Base-by-base conservation (phyloP, 805 yeast genomes). In the Ogataea siamensis region DNA sequence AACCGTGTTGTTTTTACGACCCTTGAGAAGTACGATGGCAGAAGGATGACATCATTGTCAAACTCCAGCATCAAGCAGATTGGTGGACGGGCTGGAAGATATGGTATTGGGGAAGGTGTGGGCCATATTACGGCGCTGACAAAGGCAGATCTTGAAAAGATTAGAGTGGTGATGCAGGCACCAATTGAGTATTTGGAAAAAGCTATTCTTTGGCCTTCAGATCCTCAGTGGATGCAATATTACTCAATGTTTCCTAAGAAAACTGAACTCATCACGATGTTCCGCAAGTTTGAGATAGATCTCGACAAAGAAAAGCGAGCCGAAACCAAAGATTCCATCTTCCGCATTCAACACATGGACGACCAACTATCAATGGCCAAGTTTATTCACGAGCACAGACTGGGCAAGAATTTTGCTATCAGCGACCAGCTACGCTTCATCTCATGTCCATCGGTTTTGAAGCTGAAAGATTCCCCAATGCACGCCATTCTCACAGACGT, bases 61-160 rank as follows among this genome's bases (percentile, higher is more conserved):
- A 62, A 73, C 4, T 83, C 96, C 0, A 79, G 80, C 39, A 73
- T 83, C 19, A 89, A 88, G 58, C 99, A 93, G 58, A 91, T 93
- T 44, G 97, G 93, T 4, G 99, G 99, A 1, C 70, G 99, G 46
- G 99, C 99, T 0, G 99, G 99, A 2, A 65, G 99, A 44, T 93
- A 66, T 46, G 67, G 66, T 12, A 51, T 58, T 23, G 62, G 60
- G 18, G 54, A 49, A 12, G 47, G 54, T 10, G 53, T 60, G 22
- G 82, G 82, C 0, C 66, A 68, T 48, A 80, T 84, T 1, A 71
- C 83, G 0, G 78, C 88, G 0, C 64, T 78, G 40, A 58, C 62
- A 12, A 34, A 50, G 2, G 51, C 56, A 3, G 80, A 74, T 28
- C 60, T 82, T 39, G 51, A 54, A 1, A 63, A 63, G 32, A 66